These are phyloP conservation scores for Populus deltoides DNA, from an alignment of 345 rosid genomes.

Conservation along the genomic window DNA sequence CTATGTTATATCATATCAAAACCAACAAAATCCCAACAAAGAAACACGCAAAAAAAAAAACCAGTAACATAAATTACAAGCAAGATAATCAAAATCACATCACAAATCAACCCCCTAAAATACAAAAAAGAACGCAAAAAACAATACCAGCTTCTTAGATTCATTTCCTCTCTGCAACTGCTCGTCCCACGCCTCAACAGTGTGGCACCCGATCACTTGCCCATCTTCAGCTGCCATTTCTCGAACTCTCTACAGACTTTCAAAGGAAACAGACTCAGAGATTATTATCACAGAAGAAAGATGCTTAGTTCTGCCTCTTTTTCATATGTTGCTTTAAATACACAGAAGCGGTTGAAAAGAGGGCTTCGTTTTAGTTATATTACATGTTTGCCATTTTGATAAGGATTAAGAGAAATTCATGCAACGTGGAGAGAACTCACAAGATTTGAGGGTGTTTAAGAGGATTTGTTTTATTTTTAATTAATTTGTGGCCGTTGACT, in stretches of 20 bases:
- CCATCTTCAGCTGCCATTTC: conserved; percentile 61
- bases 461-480: too few relatives aligned
- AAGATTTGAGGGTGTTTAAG: too few relatives aligned
- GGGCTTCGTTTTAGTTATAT: neutral
- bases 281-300: too few relatives aligned
- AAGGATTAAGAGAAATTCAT: neutral
- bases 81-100: neutral
- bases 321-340: conserved; percentile 4
- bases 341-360: neutral
- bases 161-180: conserved; percentile 53
- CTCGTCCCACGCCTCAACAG: conserved; percentile 57
- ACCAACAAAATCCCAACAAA: too few relatives aligned
- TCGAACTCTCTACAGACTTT: neutral
- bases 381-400: conserved; percentile 21
- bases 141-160: conserved; percentile 63
- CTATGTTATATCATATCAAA: too few relatives aligned
- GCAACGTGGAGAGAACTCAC: too few relatives aligned
- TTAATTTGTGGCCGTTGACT: too few relatives aligned
- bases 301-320: neutral
- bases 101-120: neutral
- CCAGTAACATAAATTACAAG: neutral
- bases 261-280: neutral
- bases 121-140: neutral
- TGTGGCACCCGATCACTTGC: conserved; percentile 70
- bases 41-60: neutral